Conservation (phyloP, 805 yeast genomes). For the Saitoella complicata region DNA sequence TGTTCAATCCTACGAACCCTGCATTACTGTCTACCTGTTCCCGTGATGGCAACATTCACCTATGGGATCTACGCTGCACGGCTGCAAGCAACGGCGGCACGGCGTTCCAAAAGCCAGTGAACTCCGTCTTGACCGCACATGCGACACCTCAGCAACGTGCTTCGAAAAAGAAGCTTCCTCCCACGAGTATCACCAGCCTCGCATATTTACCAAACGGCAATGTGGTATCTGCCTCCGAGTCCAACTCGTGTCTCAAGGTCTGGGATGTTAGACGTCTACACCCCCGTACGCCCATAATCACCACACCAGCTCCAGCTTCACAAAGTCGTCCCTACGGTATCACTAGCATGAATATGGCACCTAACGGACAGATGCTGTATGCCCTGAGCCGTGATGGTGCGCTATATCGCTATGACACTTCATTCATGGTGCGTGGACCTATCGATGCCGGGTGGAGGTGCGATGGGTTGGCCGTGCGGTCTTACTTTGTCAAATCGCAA, state of each 20-base stretch:
- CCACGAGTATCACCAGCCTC: background rate
- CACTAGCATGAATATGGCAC: background rate
- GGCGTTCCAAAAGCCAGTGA: background rate
- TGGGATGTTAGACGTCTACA: conserved; percentile 1
- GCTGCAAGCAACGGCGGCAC: background rate
- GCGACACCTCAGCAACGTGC: background rate
- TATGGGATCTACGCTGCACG: conserved; percentile 3
- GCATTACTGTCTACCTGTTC: background rate
- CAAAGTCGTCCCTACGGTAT: background rate
- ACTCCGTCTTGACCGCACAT: background rate
- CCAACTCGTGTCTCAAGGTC: background rate
- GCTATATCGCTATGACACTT: background rate
- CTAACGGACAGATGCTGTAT: conserved; percentile 1
- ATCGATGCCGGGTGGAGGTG: no score
- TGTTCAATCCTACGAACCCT: background rate
- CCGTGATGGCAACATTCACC: background rate
- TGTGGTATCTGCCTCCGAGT: background rate
- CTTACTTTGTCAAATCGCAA: background rate
- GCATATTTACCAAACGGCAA: background rate
- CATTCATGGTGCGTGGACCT: background rate
- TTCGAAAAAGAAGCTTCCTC: background rate
- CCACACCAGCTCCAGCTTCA: background rate
- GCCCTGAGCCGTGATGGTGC: background rate
- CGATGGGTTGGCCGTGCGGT: background rate
- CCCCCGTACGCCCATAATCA: background rate